Percentiles rank a stretch among this genome's conserved stretches.
phyloP scores from a whole-genome alignment of 1,284 basidiomycete genomes.

The Ceratobasidium sp. region DNA sequence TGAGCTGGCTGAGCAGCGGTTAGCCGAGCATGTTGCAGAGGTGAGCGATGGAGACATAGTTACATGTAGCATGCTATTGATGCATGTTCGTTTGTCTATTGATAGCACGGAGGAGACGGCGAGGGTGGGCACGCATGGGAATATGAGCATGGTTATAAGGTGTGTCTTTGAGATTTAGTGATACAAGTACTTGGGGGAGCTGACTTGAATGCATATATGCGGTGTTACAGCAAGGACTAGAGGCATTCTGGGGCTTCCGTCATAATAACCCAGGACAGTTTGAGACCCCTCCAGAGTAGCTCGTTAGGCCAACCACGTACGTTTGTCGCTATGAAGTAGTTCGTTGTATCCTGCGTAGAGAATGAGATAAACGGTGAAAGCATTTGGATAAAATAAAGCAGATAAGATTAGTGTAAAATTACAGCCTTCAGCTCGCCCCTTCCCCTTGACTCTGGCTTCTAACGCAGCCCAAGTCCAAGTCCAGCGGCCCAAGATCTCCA shows the following conservation, averaged over 20 bases:
- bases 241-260: slow-evolving; percentile 30
- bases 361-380: too few relatives aligned
- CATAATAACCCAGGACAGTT: slow-evolving; percentile 21
- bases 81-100: background rate
- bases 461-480: background rate
- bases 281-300: slow-evolving; percentile 31
- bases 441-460: background rate
- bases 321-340: background rate
- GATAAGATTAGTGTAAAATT: background rate
- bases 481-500: background rate
- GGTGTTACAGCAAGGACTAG: slow-evolving; percentile 20
- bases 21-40: slow-evolving; percentile 30
- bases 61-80: background rate
- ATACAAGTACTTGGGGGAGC: background rate
- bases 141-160: slow-evolving; percentile 30
- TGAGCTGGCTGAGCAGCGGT: slow-evolving; percentile 23
- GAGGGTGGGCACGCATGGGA: slow-evolving; percentile 35
- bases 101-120: slow-evolving; percentile 19
- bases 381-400: background rate
- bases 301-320: background rate
- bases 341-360: background rate
- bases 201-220: background rate
- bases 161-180: background rate
- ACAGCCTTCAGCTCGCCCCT: background rate
- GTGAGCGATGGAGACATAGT: background rate